These are phyloP conservation scores for Podila horticola DNA, from an alignment of 192 early-diverging fungal genomes.

Conservation along the genomic window DNA sequence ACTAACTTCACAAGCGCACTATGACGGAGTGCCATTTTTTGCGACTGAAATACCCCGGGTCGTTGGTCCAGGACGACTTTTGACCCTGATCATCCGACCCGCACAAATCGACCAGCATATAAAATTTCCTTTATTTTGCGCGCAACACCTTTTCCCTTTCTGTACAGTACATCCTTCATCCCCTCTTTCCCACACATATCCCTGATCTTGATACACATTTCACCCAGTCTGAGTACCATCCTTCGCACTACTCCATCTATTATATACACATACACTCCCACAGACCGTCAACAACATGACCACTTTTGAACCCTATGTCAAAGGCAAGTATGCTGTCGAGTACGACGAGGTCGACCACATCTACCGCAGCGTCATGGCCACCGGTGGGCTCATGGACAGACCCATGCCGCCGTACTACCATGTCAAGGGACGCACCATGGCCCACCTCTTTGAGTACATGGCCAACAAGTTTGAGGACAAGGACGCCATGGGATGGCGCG, in stretches of 20 bases:
- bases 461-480: constrained; percentile 49
- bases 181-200: neutral
- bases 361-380: constrained; percentile 46
- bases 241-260: neutral
- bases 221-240: neutral
- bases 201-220: neutral
- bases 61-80: too few species aligned
- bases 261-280: neutral
- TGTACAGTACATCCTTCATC: neutral
- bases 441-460: constrained; percentile 52
- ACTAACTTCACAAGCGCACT: too few species aligned
- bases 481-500: constrained; percentile 52
- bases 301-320: constrained; percentile 6
- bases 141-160: neutral
- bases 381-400: constrained; percentile 47
- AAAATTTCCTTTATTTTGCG: neutral
- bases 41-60: too few species aligned
- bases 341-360: constrained; percentile 55
- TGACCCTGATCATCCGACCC: too few species aligned
- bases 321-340: constrained; percentile 47
- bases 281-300: neutral
- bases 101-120: too few species aligned
- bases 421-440: constrained; percentile 41
- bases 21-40: too few species aligned
- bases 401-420: constrained; percentile 36